These are phyloP conservation scores for Starmera pachycereana DNA, from an alignment of 805 yeast species.

Conservation along the genomic window DNA sequence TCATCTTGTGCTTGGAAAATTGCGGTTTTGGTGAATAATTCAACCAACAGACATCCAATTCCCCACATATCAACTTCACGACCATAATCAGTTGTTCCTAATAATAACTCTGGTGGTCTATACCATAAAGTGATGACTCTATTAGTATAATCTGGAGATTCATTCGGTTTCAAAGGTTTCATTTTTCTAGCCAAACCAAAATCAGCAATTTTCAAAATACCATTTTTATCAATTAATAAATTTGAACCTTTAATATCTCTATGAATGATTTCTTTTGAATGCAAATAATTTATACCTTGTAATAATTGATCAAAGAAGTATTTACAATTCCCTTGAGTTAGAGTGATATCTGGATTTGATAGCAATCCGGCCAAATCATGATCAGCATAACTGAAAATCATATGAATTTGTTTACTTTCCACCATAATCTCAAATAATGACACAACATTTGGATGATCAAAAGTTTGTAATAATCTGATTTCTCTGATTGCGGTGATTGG, in stretches of 20 bases:
- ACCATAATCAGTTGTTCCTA: slow-evolving; percentile 88
- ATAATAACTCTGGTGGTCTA: slow-evolving; percentile 86
- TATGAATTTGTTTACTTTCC: slow-evolving; percentile 58
- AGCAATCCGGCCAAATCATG: slow-evolving; percentile 88
- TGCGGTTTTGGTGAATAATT: slow-evolving; percentile 65
- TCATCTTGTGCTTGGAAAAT: slow-evolving; percentile 86
- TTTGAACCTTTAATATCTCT: slow-evolving; percentile 80
- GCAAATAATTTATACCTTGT: slow-evolving; percentile 62
- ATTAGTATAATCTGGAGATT: slow-evolving; percentile 78
- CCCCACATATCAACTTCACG: slow-evolving; percentile 96
- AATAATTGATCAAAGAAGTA: slow-evolving; percentile 55
- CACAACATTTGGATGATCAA: slow-evolving; percentile 75
- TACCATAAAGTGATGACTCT: slow-evolving; percentile 96
- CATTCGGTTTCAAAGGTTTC: slow-evolving; percentile 42
- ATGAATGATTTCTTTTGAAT: slow-evolving; percentile 58
- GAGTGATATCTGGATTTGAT: slow-evolving; percentile 56
- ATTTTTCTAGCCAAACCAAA: slow-evolving; percentile 75
- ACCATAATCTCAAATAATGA: slow-evolving; percentile 86
- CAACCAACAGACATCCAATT: slow-evolving; percentile 82
- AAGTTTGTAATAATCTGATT: slow-evolving; percentile 71
- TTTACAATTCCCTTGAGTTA: slow-evolving; percentile 58
- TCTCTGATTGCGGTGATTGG: slow-evolving; percentile 95
- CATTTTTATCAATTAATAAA: slow-evolving; percentile 51
- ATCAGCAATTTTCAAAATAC: slow-evolving; percentile 65
- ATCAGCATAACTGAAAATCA: slow-evolving; percentile 90